Conservation (phyloP, 2,329 filamentous ascomycete genomes). For the Alternaria infectoria region DNA sequence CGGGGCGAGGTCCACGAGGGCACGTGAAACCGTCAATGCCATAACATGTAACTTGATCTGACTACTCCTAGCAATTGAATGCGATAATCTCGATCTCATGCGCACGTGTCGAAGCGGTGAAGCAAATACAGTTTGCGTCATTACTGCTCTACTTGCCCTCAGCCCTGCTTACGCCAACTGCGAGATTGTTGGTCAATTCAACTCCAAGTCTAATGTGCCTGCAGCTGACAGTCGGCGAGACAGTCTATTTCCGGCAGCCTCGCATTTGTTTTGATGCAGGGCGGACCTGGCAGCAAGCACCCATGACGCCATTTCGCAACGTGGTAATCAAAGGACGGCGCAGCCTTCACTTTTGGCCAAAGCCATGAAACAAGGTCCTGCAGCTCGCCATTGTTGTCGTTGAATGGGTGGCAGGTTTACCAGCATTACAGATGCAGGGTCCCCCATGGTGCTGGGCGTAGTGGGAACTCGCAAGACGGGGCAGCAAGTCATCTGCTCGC, state of each 20-base stretch:
- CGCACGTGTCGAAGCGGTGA: neutral
- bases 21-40: constrained; percentile 21
- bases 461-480: constrained; percentile 18
- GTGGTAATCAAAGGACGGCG: constrained; percentile 34
- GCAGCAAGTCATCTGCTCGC: constrained; percentile 35
- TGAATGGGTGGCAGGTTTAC: constrained; percentile 25
- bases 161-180: neutral
- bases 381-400: constrained; percentile 16
- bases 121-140: neutral
- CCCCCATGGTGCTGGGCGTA: constrained; percentile 13
- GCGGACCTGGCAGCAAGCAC: constrained; percentile 12
- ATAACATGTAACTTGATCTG: neutral
- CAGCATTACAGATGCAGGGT: constrained; percentile 44
- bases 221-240: constrained; percentile 1
- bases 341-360: constrained; percentile 28
- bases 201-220: constrained; percentile 3
- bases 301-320: constrained; percentile 26
- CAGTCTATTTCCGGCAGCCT: constrained; percentile 21
- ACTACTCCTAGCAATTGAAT: neutral
- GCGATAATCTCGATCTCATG: neutral
- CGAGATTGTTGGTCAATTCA: neutral
- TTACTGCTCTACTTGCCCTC: neutral
- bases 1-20: constrained; percentile 18
- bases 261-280: constrained; percentile 18
- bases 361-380: constrained; percentile 35